These are phyloP conservation scores for Eryngium alpinum DNA, from an alignment of 140 eudicot species.

Conservation along the genomic window DNA sequence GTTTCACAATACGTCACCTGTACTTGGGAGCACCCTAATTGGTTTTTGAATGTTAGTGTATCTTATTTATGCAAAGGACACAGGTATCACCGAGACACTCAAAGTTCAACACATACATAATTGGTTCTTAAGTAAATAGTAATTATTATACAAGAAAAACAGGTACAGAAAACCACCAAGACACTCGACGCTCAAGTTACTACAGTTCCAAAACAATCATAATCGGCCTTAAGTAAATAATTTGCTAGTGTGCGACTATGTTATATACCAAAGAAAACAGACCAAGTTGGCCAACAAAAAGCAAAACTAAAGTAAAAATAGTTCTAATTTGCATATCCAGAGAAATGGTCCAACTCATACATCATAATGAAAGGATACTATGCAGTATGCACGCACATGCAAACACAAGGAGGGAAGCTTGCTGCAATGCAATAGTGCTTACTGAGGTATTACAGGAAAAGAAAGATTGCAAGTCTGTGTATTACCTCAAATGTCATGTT, in stretches of 20 bases:
- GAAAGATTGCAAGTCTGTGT: background rate
- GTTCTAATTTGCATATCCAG: background rate
- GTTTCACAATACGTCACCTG: background rate
- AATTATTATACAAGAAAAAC: background rate
- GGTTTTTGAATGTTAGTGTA: background rate
- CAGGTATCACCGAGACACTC: background rate
- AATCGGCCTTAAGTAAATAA: no score
- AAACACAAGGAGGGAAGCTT: background rate
- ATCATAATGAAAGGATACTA: background rate
- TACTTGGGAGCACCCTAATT: background rate
- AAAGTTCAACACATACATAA: background rate
- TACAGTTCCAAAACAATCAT: no score
- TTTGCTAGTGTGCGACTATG: background rate
- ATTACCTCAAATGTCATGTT: constrained; percentile 78
- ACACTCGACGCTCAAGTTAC: no score
- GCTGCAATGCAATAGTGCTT: background rate
- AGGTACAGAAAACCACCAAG: no score
- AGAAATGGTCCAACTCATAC: background rate
- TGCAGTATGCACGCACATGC: background rate
- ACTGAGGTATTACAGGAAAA: background rate
- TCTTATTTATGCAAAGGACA: background rate
- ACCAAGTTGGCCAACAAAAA: background rate
- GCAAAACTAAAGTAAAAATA: background rate
- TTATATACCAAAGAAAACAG: background rate
- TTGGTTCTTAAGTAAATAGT: background rate